Evolutionary conservation across 2,329 filamentous ascomycete genomes (phyloP), one percentile per base, ranked within the genome.

Genomic region (Alternaria solani): DNA sequence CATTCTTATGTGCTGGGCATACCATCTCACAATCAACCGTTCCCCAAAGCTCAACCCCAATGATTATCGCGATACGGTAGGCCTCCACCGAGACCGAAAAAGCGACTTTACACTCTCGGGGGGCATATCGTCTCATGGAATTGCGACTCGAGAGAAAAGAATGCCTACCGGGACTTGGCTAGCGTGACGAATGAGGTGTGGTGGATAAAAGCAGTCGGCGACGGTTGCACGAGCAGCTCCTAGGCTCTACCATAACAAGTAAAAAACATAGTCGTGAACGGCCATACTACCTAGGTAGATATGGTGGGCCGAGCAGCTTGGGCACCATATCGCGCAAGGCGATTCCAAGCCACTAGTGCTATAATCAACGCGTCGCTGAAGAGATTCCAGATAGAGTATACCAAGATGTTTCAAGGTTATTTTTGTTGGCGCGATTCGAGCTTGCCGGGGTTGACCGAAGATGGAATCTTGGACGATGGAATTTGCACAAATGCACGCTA

Each of bases 331-430:
- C 30, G 38, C 34, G 51, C 48, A 48, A 36, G 12, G 36, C 41
- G 32, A 52, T 67, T 30, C 67, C 67, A 69, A 69, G 67, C 64
- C 67, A 66, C 55, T 69, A 69, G 67, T 32, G 67, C 67, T 59
- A 49, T 26, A 44, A 68, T 69, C 67, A 43, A 69, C 63, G 30
- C 51, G 43, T 51, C 7, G 20, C 39, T 18, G 48, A 30, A 39
- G 42, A 61, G 28, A 26, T 68, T 54, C 65, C 65, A 26, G 30
- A 68, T 61, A 26, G 14, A 54, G 66, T 62, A 64, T 61, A 67
- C 65, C 63, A 67, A 69, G 66, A 46, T 42, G 51, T 41, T 43
- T 38, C 51, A 38, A 30, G 38, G 34, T 23, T 44, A 41, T 52
- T 47, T 48, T 51, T 48, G 53, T 32, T 39, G 51, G 28, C 14